Evolutionary conservation across 306 rosid species (phyloP).

Genomic region (Cucurbita maxima): DNA sequence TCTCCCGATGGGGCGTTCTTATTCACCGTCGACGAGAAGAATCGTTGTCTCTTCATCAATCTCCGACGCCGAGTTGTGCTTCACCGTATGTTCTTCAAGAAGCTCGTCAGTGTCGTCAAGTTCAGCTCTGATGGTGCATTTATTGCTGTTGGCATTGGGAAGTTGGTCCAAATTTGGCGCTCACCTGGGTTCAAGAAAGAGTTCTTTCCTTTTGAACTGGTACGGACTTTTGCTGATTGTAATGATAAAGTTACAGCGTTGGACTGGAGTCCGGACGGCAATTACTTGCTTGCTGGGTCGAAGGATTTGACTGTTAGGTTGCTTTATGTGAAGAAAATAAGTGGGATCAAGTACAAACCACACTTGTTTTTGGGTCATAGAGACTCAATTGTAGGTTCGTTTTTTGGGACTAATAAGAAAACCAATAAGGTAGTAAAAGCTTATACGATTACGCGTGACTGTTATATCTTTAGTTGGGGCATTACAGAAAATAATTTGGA

Average conservation of each 20-base stretch:
- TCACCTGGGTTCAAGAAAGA: slow-evolving; percentile 59
- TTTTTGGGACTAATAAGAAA: slow-evolving; percentile 55
- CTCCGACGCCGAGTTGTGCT: slow-evolving; percentile 75
- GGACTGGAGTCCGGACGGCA: slow-evolving; percentile 76
- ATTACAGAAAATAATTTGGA: slow-evolving; percentile 13
- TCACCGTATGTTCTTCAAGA: slow-evolving; percentile 74
- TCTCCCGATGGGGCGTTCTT: slow-evolving; percentile 72
- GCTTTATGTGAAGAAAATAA: slow-evolving; percentile 30
- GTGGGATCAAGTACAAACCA: slow-evolving; percentile 29
- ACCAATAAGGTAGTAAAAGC: slow-evolving; percentile 37
- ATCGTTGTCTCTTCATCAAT: slow-evolving; percentile 70
- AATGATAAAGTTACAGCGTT: slow-evolving; percentile 38
- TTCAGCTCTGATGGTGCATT: slow-evolving; percentile 50
- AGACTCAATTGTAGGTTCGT: slow-evolving; percentile 60
- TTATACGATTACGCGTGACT: slow-evolving; percentile 58
- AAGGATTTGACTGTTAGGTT: slow-evolving; percentile 75
- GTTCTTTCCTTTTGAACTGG: slow-evolving; percentile 59
- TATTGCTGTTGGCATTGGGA: slow-evolving; percentile 73
- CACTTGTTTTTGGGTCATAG: slow-evolving; percentile 68
- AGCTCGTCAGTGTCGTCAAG: slow-evolving; percentile 29
- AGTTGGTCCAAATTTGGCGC: slow-evolving; percentile 73
- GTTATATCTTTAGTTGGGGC: slow-evolving; percentile 59
- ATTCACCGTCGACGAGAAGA: slow-evolving; percentile 55
- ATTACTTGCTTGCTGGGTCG: slow-evolving; percentile 53
- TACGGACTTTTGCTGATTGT: slow-evolving; percentile 52